These are phyloP conservation scores for Aspergillus mulundensis DNA, from an alignment of 495 filamentous ascomycete species.

Conservation along the genomic window DNA sequence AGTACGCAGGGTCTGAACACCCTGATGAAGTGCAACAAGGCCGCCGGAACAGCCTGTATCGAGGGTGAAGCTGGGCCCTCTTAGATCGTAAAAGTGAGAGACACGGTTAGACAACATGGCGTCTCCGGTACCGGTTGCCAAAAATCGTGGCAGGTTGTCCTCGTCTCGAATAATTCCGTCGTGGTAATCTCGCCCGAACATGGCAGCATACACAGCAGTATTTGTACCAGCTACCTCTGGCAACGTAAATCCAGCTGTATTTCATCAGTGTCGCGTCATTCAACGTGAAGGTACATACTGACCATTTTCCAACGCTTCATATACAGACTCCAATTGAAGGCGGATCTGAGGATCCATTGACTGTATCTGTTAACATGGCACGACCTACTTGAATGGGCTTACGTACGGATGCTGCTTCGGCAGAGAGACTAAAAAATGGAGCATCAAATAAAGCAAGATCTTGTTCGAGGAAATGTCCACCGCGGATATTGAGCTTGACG, in stretches of 20 bases:
- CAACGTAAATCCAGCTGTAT: slow-evolving; percentile 18
- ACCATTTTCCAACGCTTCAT: slow-evolving; percentile 30
- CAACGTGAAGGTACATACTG: background rate
- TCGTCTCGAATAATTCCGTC: slow-evolving; percentile 14
- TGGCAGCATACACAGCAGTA: slow-evolving; percentile 19
- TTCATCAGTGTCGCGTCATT: too few species aligned
- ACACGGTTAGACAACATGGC: slow-evolving; percentile 30
- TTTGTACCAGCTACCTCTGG: slow-evolving; percentile 9
- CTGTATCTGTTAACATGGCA: slow-evolving; percentile 1
- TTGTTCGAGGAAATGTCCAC: slow-evolving; percentile 44
- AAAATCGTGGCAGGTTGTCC: slow-evolving; percentile 10
- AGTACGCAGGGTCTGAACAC: slow-evolving; percentile 31
- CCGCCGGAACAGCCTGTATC: slow-evolving; percentile 35
- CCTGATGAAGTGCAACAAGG: slow-evolving; percentile 28
- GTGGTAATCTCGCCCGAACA: slow-evolving; percentile 18
- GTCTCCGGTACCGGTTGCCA: background rate
- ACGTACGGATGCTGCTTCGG: slow-evolving; percentile 6
- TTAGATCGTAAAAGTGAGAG: slow-evolving; percentile 28
- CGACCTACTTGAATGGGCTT: background rate
- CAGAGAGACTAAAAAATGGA: slow-evolving; percentile 38
- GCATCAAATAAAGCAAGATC: slow-evolving; percentile 48
- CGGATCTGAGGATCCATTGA: slow-evolving; percentile 28
- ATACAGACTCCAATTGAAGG: slow-evolving; percentile 24
- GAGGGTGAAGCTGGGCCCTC: slow-evolving; percentile 13
- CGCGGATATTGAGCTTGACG: slow-evolving; percentile 18